Base-by-base conservation (phyloP, 2,329 filamentous ascomycete species). In the Metarhizium robertsii region DNA sequence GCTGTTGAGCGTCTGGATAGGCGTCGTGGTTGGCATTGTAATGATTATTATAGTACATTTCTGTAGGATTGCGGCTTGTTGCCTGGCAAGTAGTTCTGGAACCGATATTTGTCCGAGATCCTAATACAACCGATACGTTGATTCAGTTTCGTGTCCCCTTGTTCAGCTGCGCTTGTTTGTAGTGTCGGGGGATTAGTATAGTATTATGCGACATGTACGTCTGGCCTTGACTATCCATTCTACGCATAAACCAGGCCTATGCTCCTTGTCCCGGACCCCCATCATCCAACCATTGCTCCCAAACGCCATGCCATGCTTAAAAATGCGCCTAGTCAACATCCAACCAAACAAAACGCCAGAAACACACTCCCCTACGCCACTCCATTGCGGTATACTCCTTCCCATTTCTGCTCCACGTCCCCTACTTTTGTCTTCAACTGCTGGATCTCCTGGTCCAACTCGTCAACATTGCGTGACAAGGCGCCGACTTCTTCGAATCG, bases 401-500 rank as follows among this genome's bases (percentile, higher is more conserved):
- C 75, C 78, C 79, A 83, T 36, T 73, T 68, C 55, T 77, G 69
- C 59, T 92, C 88, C 4, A 92, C 77, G 18, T 80, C 80, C 1
- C 77, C 78, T 6, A 94, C 78, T 63, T 84, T 81, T n/a, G 74
- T 75, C 61, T 78, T 85, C 13, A 90, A 72, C 32, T 75, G 76
- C 59, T 84, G 81, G 60, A 95, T 92, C 73, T 96, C 92, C 40
- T 74, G 76, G 46, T 87, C 88, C 55, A 96, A 71, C 71, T 96
- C 92, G 55, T 94, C 89, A 32, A 90, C 73, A 62, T 96, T 96
- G 56, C 85, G 79, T 4, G 85, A 85, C 55, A 96, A 73, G 11
- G 88, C 89, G 55, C 84, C 82, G 2, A 95, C 88, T 69, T 96
- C 92, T 64, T 96, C 92, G 61, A 95, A 95, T 57, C 89, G 84